Evolutionary conservation across 768 basidiomycete species (phyloP), one percentile per base, ranked within the genome.

Genomic region (button mushroom (Agaricus bisporus)): DNA sequence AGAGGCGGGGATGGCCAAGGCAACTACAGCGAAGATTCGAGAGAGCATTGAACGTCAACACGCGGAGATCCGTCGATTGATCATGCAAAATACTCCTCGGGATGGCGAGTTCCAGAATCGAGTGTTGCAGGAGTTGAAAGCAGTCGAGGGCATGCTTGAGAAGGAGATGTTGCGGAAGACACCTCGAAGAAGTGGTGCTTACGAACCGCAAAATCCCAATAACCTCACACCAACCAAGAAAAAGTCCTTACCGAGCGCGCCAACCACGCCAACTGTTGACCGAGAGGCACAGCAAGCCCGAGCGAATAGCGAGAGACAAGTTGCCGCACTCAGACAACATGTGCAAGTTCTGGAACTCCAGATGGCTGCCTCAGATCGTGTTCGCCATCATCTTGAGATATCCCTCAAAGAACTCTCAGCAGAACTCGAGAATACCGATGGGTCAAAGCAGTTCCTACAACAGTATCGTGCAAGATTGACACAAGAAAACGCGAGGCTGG

Each of bases 1-100:
- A 39, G 81, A 86, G 35, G 72, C 79, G 1, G 79, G 83, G 51
- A 67, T 73, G 12, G 71, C 78, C 0, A 74, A 76, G 48, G 61
- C 70, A 3, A 78, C 77, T 25, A 77, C 77, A 2, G 66, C 76
- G 2, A 76, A 74, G 58, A 82, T 87, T 59, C 79, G 75, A 59
- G 80, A 81, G 36, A 80, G 76, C 43, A 76, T 88, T 28, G 81
- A 82, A 59, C 77, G 75, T 14, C 85, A 88, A 50, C 86, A 87
- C 61, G 77, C 77, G n/a, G 86, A 89, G 56, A 78, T 89, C 39
- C 80, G 85, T 4, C 73, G 79, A n/a, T 71, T 88, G 20, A 78
- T 88, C 50, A 72, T 79, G 69, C 72, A 72, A 42, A 77, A 74
- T 47, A 75, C 74, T 10, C 77, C 83, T 8, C 73, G 75, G 36